Percentiles rank a stretch among this genome's conserved stretches.
Conservation (phyloP, 805 yeast genomes). For the Barnettozyma pratensis region DNA sequence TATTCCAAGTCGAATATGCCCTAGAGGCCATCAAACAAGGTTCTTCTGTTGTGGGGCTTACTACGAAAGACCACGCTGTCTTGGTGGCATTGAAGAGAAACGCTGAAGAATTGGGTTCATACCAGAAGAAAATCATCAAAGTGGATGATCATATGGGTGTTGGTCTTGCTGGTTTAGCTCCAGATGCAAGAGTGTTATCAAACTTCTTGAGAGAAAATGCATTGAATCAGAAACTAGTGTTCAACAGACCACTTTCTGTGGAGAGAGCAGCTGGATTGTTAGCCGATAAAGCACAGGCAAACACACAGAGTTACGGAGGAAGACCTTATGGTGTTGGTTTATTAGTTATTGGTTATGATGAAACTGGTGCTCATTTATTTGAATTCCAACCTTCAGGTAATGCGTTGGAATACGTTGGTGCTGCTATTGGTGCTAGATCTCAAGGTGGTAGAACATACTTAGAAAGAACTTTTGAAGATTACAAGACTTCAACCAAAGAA, state of each 20-base stretch:
- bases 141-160: constrained; percentile 93
- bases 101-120: constrained; percentile 96
- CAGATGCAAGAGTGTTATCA: constrained; percentile 93
- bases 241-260: constrained; percentile 78
- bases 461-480: constrained; percentile 76
- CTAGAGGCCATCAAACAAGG: constrained; percentile 97
- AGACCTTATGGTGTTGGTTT: constrained; percentile 99
- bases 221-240: constrained; percentile 79
- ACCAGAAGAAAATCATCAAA: constrained; percentile 88
- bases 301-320: constrained; percentile 93
- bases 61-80: constrained; percentile 82
- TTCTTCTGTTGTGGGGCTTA: constrained; percentile 91
- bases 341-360: constrained; percentile 85
- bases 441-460: constrained; percentile 97
- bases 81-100: constrained; percentile 92
- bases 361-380: constrained; percentile 86
- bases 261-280: constrained; percentile 78
- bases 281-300: constrained; percentile 95
- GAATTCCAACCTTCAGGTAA: constrained; percentile 97
- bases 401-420: constrained; percentile 83
- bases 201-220: constrained; percentile 89
- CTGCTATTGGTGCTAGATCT: constrained; percentile 97
- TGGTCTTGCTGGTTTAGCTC: constrained; percentile 96
- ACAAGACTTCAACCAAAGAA: constrained; percentile 56
- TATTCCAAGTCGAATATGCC: constrained; percentile 88